Conservation (phyloP, 2,329 filamentous ascomycete species). For the Arthrobotrys pseudoclavata region DNA sequence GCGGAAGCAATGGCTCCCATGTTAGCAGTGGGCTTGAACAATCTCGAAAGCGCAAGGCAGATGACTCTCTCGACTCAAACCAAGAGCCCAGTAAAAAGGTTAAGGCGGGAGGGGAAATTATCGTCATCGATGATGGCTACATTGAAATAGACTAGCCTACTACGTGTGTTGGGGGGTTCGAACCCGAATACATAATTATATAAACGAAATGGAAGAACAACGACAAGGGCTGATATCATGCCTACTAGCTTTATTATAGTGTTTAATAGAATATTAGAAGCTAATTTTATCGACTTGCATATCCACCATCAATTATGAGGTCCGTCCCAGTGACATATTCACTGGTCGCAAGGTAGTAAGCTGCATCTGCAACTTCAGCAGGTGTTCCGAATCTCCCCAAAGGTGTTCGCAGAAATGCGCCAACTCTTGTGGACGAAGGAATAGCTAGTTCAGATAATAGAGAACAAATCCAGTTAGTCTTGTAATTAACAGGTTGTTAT, state of each 20-base stretch:
- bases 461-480: not conserved
- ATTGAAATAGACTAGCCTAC: slow-evolving; percentile 73
- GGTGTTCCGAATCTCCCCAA: slow-evolving; percentile 75
- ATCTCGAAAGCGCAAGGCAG: slow-evolving; percentile 55
- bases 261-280: not conserved
- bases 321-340: slow-evolving; percentile 88
- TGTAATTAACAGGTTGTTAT: not conserved
- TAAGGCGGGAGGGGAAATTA: slow-evolving; percentile 44
- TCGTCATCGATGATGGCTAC: slow-evolving; percentile 68
- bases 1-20: slow-evolving; percentile 1
- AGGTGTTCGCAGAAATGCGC: slow-evolving; percentile 72
- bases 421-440: slow-evolving; percentile 4
- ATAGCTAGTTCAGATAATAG: not conserved
- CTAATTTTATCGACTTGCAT: slow-evolving; percentile 68
- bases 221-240: not conserved
- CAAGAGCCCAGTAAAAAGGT: slow-evolving; percentile 52
- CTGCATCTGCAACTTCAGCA: slow-evolving; percentile 84
- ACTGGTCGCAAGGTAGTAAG: slow-evolving; percentile 81
- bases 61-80: slow-evolving; percentile 33
- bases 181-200: too few relatives aligned
- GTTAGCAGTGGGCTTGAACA: slow-evolving; percentile 10
- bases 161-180: not conserved
- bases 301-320: slow-evolving; percentile 85
- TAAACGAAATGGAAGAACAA: not conserved
- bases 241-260: not conserved